These are phyloP conservation scores for Phytopythium aichiense DNA, from an alignment of 352 stramenopile genomes.

Conservation along the genomic window DNA sequence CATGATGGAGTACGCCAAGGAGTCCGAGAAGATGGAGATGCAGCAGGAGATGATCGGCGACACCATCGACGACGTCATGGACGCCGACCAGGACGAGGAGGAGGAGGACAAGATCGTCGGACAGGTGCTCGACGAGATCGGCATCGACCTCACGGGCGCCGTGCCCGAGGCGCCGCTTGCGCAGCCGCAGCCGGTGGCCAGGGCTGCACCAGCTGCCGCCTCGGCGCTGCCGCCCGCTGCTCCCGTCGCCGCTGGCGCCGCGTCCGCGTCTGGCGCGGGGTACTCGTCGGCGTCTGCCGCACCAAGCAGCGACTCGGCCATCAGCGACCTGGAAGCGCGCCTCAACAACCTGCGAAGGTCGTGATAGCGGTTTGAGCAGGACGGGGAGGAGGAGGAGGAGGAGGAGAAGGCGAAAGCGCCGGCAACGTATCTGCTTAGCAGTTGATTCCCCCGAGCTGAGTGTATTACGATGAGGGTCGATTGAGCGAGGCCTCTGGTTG, in stretches of 20 bases:
- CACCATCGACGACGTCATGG: slow-evolving; percentile 96
- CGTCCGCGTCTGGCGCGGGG: not conserved
- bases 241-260: slow-evolving; percentile 47
- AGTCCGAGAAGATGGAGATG: slow-evolving; percentile 98
- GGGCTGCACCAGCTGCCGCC: slow-evolving; percentile 43
- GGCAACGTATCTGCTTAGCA: not conserved
- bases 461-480: not conserved
- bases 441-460: not conserved
- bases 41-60: slow-evolving; percentile 98
- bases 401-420: not conserved
- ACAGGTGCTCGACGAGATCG: slow-evolving; percentile 97
- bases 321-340: slow-evolving; percentile 95
- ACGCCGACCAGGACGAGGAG: slow-evolving; percentile 93
- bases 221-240: slow-evolving; percentile 37
- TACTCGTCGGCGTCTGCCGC: not conserved
- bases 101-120: slow-evolving; percentile 96
- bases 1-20: slow-evolving; percentile 97
- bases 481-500: no score
- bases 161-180: slow-evolving; percentile 87
- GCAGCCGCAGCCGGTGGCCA: slow-evolving; percentile 32
- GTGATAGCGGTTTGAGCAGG: slow-evolving; percentile 16
- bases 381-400: not conserved
- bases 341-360: slow-evolving; percentile 95
- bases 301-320: slow-evolving; percentile 57
- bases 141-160: slow-evolving; percentile 90